Evolutionary conservation across 2,329 filamentous ascomycete genomes (phyloP), one percentile per base, ranked within the genome.

Genomic region (Trichoderma sp.): DNA sequence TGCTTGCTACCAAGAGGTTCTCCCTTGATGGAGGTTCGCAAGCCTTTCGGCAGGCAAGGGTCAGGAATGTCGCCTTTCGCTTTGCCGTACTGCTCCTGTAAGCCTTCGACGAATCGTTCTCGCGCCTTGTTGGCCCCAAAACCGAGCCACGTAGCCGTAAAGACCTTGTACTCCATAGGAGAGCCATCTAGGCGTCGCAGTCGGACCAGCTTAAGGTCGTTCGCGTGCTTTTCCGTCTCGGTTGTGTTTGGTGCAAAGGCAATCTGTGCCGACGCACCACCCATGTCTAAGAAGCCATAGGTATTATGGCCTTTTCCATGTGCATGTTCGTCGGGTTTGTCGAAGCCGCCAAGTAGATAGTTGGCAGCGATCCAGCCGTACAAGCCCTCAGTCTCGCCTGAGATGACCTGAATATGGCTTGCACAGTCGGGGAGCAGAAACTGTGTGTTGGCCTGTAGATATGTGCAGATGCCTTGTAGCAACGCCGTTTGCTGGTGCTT

Each of bases 311-410:
- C 89, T 75, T 97, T 94, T 67, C 94, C 94, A 80, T 97, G 94
- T 68, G 89, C 84, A 77, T 97, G 93, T 15, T 89, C 83, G 65
- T 91, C 84, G 0, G 93, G 91, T 20, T 88, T 85, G 79, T 98
- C 93, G 77, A 99, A 98, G 4, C 94, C 94, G 32, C 94, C 95
- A 1, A 99, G 86, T 34, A 99, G 83, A 78, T 99, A 99, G 79
- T 99, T 99, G 68, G 95, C 93, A 8, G 97, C 95, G 76, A 99
- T 92, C 96, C 96, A 99, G 50, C 96, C 96, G 77, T 98, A 99
- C 34, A 99, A 82, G 3, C 95, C 96, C 81, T 99, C 96, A 0
- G 96, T 98, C 81, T 97, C 95, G 57, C 96, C 96, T 0, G 94
- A 90, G 73, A 99, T 99, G 36, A 98, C 94, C 80, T 98, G 95